These are phyloP conservation scores for Verbena officinalis DNA, from an alignment of 257 asterid species.

Conservation along the genomic window DNA sequence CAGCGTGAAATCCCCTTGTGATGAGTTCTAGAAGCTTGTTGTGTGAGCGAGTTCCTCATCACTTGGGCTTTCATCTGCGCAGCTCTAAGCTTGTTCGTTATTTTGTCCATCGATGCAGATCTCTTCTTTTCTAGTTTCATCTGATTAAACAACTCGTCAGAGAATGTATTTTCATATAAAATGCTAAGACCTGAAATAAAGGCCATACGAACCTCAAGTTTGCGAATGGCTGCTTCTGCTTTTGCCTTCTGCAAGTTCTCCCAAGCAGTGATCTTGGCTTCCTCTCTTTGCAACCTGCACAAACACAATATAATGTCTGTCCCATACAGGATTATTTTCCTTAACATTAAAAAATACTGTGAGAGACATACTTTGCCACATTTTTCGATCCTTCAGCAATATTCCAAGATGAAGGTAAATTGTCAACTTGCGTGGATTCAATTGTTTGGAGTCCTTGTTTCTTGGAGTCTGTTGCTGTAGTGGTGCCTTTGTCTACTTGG, in stretches of 20 bases:
- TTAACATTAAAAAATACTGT: too few relatives aligned
- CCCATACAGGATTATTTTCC: background rate
- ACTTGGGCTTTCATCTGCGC: conserved; percentile 63
- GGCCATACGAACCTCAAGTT: conserved; percentile 63
- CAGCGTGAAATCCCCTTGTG: conserved; percentile 29
- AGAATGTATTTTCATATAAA: background rate
- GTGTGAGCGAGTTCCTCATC: conserved; percentile 52
- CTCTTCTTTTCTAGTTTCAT: conserved; percentile 79
- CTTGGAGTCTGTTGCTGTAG: conserved; percentile 43
- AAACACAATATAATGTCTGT: background rate
- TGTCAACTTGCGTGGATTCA: conserved; percentile 27
- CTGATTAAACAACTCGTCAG: conserved; percentile 33
- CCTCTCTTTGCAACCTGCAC: conserved; percentile 69
- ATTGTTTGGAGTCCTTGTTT: conserved; percentile 40
- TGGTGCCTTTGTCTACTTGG: conserved; percentile 70
- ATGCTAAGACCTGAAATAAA: background rate
- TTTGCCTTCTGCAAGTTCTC: conserved; percentile 91
- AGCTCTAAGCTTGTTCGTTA: conserved; percentile 54
- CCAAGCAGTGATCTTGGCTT: conserved; percentile 80
- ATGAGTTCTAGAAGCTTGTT: conserved; percentile 30
- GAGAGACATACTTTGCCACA: conserved; percentile 49
- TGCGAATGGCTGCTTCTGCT: conserved; percentile 83
- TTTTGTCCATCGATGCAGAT: conserved; percentile 70
- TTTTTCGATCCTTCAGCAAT: conserved; percentile 41
- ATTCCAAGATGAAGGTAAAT: conserved; percentile 46